Evolutionary conservation across 345 rosid genomes (phyloP), one percentile per base, ranked within the genome.

Genomic region (Brassica nigra): DNA sequence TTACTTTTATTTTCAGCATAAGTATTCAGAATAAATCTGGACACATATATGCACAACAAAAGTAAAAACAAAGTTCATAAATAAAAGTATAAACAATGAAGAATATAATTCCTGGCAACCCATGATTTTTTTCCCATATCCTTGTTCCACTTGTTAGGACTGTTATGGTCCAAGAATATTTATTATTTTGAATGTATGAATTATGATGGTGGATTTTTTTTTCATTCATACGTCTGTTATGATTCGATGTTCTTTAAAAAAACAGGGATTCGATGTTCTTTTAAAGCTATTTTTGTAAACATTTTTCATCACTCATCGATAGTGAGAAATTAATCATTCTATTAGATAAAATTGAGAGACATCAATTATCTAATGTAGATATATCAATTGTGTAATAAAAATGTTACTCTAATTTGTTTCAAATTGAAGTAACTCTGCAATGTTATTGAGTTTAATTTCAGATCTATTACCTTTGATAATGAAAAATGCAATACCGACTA

Each of bases 121-220:
- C 47, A 30, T 76, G 49, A 23, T 23, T 39, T 42, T 62, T 34
- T 36, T 67, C 14, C 55, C 61, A 8, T 63, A 5, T 57, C 55
- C 31, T 55, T 78, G 44, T 71, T 78, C 81, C 76, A 78, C 61
- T 71, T 65, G 81, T 71, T 39, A 54, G 59, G 72, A 71, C 76
- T 78, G 62, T 71, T 78, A 8, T 72, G 76, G 73, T 78, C 73
- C 77, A 78, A 44, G n/a, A 44, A 44, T 44, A 11, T 44, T 44
- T 44, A 14, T 44, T 44, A 44, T 44, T 44, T 44, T 44, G n/a
- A 44, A 44, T 12, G n/a, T 44, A 44, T 23, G 27, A 23, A 23
- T 23, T 23, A 23, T 44, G 52, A 44, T 44, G 14, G n/a, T 44
- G 52, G 14, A 44, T 44, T 44, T 44, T 44, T 44, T 44, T 44